phyloP scores from a whole-genome alignment of 371 early-diverging fungal genomes.

The Entomophthora muscae region DNA sequence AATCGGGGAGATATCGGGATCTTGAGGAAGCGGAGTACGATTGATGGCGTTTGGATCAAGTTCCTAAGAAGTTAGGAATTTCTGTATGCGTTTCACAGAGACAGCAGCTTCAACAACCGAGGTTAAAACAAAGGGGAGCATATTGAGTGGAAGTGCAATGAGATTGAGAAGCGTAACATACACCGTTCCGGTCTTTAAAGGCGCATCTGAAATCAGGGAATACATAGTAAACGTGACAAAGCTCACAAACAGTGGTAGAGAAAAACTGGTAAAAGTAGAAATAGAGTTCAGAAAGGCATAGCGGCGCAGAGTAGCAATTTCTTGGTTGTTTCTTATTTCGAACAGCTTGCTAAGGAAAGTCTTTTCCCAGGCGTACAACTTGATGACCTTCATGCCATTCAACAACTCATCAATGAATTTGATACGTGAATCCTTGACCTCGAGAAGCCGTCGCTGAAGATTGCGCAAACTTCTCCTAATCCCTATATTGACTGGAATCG shows the following conservation, averaged over 20 bases:
- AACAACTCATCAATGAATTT: conserved; percentile 87
- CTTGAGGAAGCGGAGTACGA: conserved; percentile 18
- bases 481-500: conserved; percentile 49
- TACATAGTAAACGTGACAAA: conserved; percentile 71
- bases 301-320: conserved; percentile 54
- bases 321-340: conserved; percentile 53
- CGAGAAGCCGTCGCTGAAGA: conserved; percentile 73
- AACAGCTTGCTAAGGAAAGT: conserved; percentile 25
- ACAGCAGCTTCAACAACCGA: conserved; percentile 71
- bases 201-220: conserved; percentile 29
- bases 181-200: conserved; percentile 54
- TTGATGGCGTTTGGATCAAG: conserved; percentile 43
- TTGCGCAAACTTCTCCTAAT: conserved; percentile 40
- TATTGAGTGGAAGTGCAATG: conserved; percentile 74
- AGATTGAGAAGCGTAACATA: conserved; percentile 88
- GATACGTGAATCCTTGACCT: conserved; percentile 74
- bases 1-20: conserved; percentile 12
- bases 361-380: conserved; percentile 51
- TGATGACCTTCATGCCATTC: conserved; percentile 84
- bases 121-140: conserved; percentile 47
- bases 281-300: conserved; percentile 42
- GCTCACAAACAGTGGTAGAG: conserved; percentile 76
- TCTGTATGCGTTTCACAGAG: conserved; percentile 56
- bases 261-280: conserved; percentile 46
- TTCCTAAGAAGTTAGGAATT: conserved; percentile 57